phyloP scores from a whole-genome alignment of 1,139 yeast genomes.

The Chernovozyma sophiae-reginae region DNA sequence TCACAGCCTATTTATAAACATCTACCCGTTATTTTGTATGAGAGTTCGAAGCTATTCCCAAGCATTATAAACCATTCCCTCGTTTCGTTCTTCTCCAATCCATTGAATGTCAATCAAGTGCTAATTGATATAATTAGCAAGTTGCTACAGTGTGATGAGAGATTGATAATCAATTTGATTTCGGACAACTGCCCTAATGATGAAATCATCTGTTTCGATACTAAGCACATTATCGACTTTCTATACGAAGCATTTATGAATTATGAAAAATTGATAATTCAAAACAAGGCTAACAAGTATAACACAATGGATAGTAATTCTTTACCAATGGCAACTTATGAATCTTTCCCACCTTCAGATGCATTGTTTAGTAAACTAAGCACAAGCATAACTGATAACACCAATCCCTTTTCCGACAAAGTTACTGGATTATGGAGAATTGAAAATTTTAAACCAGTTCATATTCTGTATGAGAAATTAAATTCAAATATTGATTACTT shows the following conservation, averaged over 20 bases:
- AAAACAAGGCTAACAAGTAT: slow-evolving; percentile 11
- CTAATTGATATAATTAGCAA: slow-evolving; percentile 5
- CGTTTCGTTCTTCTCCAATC: slow-evolving; percentile 10
- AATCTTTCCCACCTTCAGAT: slow-evolving; percentile 7
- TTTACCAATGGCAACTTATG: not conserved
- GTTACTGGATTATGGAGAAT: not conserved
- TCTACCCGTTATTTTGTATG: not conserved
- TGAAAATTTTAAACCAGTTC: not conserved
- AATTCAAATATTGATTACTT: slow-evolving; percentile 8
- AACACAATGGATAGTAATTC: slow-evolving; percentile 11
- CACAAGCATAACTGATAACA: not conserved
- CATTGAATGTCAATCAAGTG: slow-evolving; percentile 6
- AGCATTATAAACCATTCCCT: slow-evolving; percentile 5
- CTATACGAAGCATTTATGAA: slow-evolving; percentile 11
- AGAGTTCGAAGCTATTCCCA: slow-evolving; percentile 5
- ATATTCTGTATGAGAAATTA: not conserved
- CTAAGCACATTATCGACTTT: slow-evolving; percentile 9
- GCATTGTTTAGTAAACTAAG: slow-evolving; percentile 5
- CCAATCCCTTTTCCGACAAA: not conserved
- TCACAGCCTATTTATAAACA: not conserved
- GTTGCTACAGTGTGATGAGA: slow-evolving; percentile 5
- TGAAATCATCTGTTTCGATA: not conserved
- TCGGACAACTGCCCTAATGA: not conserved
- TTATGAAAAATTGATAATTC: slow-evolving; percentile 9
- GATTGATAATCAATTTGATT: slow-evolving; percentile 2